Conservation (phyloP, 148 eudicot genomes). For the Vaccinium macrocarpon region DNA sequence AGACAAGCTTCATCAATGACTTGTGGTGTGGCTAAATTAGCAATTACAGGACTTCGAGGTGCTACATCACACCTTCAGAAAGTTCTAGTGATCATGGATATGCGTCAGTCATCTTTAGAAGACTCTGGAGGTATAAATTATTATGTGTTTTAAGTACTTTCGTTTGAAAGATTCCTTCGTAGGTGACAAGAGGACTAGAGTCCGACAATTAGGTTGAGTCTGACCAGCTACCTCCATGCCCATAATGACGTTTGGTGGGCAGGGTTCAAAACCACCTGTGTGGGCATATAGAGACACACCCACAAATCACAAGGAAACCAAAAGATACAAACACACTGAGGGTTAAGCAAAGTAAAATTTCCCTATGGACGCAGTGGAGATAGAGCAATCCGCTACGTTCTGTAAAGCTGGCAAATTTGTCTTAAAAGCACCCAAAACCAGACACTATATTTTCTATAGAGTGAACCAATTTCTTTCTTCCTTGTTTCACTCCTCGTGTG, state of each 20-base stretch:
- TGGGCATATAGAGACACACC: not conserved
- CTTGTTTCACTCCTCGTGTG: not conserved
- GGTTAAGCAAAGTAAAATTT: not conserved
- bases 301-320: not conserved
- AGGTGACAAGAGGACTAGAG: not conserved
- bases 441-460: not conserved
- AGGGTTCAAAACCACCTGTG: not conserved
- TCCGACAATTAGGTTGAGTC: not conserved
- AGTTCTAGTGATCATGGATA: slow-evolving; percentile 2
- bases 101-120: not conserved
- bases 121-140: not conserved
- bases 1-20: slow-evolving; percentile 16
- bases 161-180: not conserved
- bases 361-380: not conserved
- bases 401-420: not conserved
- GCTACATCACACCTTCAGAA: slow-evolving; percentile 3
- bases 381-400: not conserved
- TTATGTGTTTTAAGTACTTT: not conserved
- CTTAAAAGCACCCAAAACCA: not conserved
- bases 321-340: not conserved
- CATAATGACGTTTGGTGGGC: not conserved
- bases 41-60: not conserved
- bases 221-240: not conserved
- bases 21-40: not conserved
- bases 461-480: not conserved